Conservation (phyloP, 345 rosid species). For the Physaria fendleri region DNA sequence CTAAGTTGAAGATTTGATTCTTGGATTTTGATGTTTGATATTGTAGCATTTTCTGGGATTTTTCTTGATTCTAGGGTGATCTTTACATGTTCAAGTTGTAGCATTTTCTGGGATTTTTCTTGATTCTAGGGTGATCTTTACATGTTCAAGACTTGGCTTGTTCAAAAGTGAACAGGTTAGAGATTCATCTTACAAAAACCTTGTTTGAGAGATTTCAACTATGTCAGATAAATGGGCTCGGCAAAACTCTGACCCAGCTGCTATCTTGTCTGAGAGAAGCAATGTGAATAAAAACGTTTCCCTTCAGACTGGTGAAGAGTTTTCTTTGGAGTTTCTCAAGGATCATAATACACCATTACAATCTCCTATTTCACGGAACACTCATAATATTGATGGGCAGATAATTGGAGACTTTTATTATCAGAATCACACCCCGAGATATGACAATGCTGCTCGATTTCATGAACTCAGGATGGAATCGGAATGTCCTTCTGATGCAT, state of each 20-base stretch:
- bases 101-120: too few relatives aligned
- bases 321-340: slow-evolving; percentile 54
- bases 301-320: slow-evolving; percentile 59
- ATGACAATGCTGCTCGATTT: slow-evolving; percentile 39
- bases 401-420: slow-evolving; percentile 27
- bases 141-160: neutral
- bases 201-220: slow-evolving; percentile 29
- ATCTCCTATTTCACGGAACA: slow-evolving; percentile 17
- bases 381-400: slow-evolving; percentile 22
- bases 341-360: slow-evolving; percentile 34
- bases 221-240: slow-evolving; percentile 31
- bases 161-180: slow-evolving; percentile 13
- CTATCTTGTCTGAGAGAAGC: slow-evolving; percentile 23
- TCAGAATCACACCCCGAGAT: slow-evolving; percentile 35
- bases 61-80: too few relatives aligned
- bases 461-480: slow-evolving; percentile 51
- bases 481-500: slow-evolving; percentile 40
- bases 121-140: slow-evolving; percentile 7
- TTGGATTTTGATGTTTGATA: too few relatives aligned
- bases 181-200: slow-evolving; percentile 6
- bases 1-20: too few relatives aligned
- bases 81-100: too few relatives aligned
- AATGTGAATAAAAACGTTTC: slow-evolving; percentile 40
- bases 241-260: slow-evolving; percentile 25
- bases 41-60: too few relatives aligned